Conservation (phyloP, 2,329 filamentous ascomycete genomes). For the Gnomoniopsis sp. region DNA sequence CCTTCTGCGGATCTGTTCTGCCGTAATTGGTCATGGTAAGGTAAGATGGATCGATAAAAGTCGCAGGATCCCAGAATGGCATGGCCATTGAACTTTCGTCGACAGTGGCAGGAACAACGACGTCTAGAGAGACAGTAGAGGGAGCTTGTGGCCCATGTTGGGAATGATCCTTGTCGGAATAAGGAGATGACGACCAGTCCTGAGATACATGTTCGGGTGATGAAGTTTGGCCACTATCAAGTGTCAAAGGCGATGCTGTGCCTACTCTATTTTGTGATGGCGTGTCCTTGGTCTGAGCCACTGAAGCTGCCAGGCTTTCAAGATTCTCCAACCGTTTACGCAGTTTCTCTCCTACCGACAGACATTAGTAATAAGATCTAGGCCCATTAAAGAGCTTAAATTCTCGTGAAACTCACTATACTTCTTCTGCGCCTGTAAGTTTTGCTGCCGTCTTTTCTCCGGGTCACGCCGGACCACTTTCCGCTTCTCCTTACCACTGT, state of each 20-base stretch:
- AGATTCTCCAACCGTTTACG: conserved; percentile 19
- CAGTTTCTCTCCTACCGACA: conserved; percentile 18
- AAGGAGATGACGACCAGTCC: background rate
- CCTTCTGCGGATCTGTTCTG: background rate
- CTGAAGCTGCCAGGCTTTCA: conserved; percentile 18
- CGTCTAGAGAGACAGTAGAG: background rate
- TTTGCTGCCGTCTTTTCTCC: conserved; percentile 24
- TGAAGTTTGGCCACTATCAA: background rate
- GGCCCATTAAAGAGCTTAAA: background rate
- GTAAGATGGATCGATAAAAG: conserved; percentile 3
- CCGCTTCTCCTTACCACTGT: conserved; percentile 3
- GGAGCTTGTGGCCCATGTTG: background rate
- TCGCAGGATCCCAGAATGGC: conserved; percentile 1
- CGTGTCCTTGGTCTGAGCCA: background rate
- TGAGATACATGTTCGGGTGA: background rate
- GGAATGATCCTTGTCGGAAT: background rate
- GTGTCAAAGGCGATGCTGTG: background rate
- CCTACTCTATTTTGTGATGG: background rate
- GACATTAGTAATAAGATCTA: background rate
- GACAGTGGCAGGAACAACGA: background rate
- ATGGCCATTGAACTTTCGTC: background rate
- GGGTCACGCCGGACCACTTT: conserved; percentile 20
- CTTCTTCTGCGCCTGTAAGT: conserved; percentile 23
- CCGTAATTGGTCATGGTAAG: background rate
- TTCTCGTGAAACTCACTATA: conserved; percentile 21